A percentile compares a stretch with the other conserved stretches of the same genome.
phyloP scores from a whole-genome alignment of 495 filamentous ascomycete species.

The Lentithecium fluviatile region DNA sequence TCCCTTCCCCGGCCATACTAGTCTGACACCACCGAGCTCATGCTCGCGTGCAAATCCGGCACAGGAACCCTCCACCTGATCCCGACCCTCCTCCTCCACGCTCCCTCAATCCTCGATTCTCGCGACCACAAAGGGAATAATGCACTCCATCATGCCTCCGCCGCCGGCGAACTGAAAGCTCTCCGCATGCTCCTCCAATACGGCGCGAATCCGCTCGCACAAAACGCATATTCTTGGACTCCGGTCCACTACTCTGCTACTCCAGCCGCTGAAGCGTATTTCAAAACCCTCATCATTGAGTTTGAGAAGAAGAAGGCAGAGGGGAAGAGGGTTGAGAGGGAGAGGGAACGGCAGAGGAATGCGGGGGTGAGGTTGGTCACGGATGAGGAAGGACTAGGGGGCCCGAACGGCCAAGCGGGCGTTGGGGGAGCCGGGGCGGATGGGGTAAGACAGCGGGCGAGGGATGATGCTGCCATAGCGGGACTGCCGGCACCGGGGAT shows the following conservation, averaged over 20 bases:
- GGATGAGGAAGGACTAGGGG: slow-evolving; percentile 33
- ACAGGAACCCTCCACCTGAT: slow-evolving; percentile 34
- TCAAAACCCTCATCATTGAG: slow-evolving; percentile 63
- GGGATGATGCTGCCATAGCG: slow-evolving; percentile 30
- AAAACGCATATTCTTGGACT: slow-evolving; percentile 70
- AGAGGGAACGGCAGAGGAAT: slow-evolving; percentile 29
- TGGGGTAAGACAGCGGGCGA: slow-evolving; percentile 23
- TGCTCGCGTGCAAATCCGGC: slow-evolving; percentile 35
- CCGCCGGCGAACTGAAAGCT: slow-evolving; percentile 69
- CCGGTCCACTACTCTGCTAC: slow-evolving; percentile 70
- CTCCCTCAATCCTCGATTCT: slow-evolving; percentile 17
- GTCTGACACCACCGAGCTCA: slow-evolving; percentile 26
- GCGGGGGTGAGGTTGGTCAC: slow-evolving; percentile 42
- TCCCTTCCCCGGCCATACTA: background rate
- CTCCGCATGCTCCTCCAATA: slow-evolving; percentile 67
- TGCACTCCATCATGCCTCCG: slow-evolving; percentile 66
- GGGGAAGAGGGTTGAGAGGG: slow-evolving; percentile 34
- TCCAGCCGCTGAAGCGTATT: slow-evolving; percentile 73
- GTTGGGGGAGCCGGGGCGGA: slow-evolving; percentile 15
- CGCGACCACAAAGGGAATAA: slow-evolving; percentile 71
- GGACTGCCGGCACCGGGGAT: slow-evolving; percentile 29
- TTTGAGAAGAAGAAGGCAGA: slow-evolving; percentile 45
- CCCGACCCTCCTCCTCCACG: slow-evolving; percentile 30
- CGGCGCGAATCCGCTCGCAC: slow-evolving; percentile 63
- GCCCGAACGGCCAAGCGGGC: slow-evolving; percentile 15